These are phyloP conservation scores for Vanrija sp. DNA, from an alignment of 1,284 basidiomycete genomes.

Conservation along the genomic window DNA sequence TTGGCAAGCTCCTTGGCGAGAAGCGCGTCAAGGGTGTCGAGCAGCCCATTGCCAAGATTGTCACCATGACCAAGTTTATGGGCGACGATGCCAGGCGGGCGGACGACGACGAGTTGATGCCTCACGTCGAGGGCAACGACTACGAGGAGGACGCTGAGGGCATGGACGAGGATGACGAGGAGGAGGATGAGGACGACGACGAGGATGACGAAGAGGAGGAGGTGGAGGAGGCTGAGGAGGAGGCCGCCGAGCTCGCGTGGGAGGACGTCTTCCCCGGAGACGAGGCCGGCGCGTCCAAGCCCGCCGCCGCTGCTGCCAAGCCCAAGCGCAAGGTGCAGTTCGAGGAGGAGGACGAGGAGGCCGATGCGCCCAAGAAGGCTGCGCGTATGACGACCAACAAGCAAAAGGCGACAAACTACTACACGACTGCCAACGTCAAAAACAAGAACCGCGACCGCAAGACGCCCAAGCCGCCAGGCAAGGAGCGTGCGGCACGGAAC, in stretches of 20 bases:
- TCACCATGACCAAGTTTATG: conserved; percentile 56
- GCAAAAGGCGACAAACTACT: conserved; percentile 90
- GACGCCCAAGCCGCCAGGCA: conserved; percentile 31
- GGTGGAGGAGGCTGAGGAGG: conserved; percentile 22
- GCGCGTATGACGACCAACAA: conserved; percentile 86
- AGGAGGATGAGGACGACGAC: conserved; percentile 54
- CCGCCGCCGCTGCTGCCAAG: conserved; percentile 35
- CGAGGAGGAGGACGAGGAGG: conserved; percentile 22
- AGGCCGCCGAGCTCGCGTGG: conserved; percentile 71
- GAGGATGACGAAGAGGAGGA: conserved; percentile 41
- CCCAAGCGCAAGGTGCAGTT: conserved; percentile 14
- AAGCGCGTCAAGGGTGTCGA: conserved; percentile 56
- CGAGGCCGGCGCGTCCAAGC: conserved; percentile 21
- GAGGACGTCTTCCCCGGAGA: conserved; percentile 64
- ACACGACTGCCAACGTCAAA: conserved; percentile 79
- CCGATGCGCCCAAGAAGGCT: conserved; percentile 54
- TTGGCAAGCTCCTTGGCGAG: conserved; percentile 47
- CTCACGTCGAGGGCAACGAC: conserved; percentile 33
- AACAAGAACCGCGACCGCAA: conserved; percentile 62
- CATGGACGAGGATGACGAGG: conserved; percentile 55
- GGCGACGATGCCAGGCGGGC: conserved; percentile 48
- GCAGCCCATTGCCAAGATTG: conserved; percentile 57
- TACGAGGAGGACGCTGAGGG: conserved; percentile 43
- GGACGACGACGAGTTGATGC: conserved; percentile 40
- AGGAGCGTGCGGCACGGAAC: conserved; percentile 12